Conservation (phyloP, 148 eudicot species). For the Heliosperma pusillum region DNA sequence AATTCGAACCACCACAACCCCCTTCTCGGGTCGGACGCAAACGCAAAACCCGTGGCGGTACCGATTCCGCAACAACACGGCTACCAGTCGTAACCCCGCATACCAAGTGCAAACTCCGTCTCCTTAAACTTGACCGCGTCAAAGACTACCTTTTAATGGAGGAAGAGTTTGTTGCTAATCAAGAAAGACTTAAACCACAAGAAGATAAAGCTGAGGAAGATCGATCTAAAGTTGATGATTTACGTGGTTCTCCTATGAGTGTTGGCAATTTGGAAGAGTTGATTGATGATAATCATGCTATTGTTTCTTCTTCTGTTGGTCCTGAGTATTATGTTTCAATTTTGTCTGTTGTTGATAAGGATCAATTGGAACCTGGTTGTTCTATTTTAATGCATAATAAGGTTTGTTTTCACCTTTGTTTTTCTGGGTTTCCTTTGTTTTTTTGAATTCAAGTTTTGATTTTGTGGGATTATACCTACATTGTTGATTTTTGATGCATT, state of each 20-base stretch:
- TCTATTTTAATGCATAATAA: constrained; percentile 11
- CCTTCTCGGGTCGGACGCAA: constrained; percentile 85
- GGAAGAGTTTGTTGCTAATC: constrained; percentile 82
- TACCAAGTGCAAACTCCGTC: constrained; percentile 72
- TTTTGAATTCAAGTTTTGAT: too few relatives aligned
- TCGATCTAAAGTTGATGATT: constrained; percentile 75
- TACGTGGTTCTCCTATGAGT: constrained; percentile 88
- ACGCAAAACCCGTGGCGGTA: constrained; percentile 74
- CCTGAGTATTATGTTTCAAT: constrained; percentile 66
- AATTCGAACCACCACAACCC: constrained; percentile 76
- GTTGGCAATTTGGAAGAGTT: constrained; percentile 77
- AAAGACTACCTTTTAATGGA: constrained; percentile 86
- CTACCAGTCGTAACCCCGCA: constrained; percentile 71
- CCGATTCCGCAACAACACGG: constrained; percentile 63
- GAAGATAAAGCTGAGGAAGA: constrained; percentile 95
- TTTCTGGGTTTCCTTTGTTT: too few relatives aligned
- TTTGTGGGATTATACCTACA: too few relatives aligned
- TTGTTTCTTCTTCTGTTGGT: constrained; percentile 79
- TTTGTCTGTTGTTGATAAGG: constrained; percentile 65
- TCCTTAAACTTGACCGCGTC: constrained; percentile 70
- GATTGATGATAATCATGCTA: constrained; percentile 42
- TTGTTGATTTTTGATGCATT: too few relatives aligned
- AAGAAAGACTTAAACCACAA: constrained; percentile 76
- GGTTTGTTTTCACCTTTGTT: too few relatives aligned
- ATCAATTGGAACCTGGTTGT: constrained; percentile 68